Evolutionary conservation across 352 stramenopile genomes (phyloP).

Genomic region (Phytophthora quininea): DNA sequence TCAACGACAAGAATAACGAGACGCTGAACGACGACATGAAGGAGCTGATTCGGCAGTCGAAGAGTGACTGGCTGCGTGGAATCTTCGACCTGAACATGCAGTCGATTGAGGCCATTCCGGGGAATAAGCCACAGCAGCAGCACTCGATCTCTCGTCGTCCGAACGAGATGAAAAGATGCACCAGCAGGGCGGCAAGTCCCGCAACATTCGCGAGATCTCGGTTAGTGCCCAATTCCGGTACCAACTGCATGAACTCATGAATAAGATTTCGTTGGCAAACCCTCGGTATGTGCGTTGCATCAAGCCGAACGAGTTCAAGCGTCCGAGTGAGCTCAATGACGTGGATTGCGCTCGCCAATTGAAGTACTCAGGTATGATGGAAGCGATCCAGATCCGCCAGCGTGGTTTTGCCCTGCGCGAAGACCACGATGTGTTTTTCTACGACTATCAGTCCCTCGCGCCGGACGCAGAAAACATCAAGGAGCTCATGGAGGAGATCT

Average conservation of each 20-base stretch:
- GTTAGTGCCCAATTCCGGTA: constrained; percentile 90
- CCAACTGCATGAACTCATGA: constrained; percentile 89
- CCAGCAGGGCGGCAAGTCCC: constrained; percentile 66
- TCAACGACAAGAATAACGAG: constrained; percentile 99
- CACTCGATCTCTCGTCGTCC: constrained; percentile 74
- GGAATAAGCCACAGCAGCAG: constrained; percentile 71
- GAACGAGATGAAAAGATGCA: constrained; percentile 48
- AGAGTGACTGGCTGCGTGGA: constrained; percentile 80
- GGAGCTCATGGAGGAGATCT: constrained; percentile 86
- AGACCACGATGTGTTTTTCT: constrained; percentile 92
- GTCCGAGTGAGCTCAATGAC: constrained; percentile 79
- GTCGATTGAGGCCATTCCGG: constrained; percentile 82
- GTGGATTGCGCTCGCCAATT: constrained; percentile 85
- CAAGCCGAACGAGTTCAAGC: constrained; percentile 90
- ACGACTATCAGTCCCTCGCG: constrained; percentile 87
- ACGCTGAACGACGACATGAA: constrained; percentile 95
- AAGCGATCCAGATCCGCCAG: constrained; percentile 91
- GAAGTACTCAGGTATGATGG: constrained; percentile 93
- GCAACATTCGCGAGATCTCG: constrained; percentile 86
- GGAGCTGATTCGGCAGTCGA: constrained; percentile 89
- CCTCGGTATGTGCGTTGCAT: constrained; percentile 90
- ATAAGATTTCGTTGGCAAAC: constrained; percentile 89
- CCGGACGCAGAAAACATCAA: constrained; percentile 86
- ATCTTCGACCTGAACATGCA: constrained; percentile 90
- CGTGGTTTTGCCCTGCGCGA: constrained; percentile 87